Base-by-base conservation (phyloP, 225 moss, liverwort and hornwort species). In the Climacium dendroides region DNA sequence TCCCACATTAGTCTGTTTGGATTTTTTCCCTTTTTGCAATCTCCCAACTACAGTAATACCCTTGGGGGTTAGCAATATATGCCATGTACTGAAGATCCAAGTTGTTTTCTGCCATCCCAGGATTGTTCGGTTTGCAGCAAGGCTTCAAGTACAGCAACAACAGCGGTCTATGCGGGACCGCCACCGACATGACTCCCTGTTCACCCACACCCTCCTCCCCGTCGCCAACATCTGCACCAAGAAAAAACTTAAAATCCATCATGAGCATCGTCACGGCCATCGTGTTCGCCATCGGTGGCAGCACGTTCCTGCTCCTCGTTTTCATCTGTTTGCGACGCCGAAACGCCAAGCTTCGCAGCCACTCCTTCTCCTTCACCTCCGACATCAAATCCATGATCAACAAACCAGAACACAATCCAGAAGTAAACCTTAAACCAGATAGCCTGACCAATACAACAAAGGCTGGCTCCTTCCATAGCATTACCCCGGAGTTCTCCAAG, bases 91-190 rank as follows among this genome's bases (percentile, higher is more conserved):
- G 55, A 78, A 43, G 55, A 57, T 66, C 32, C 72, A 15, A 59
- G 65, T 57, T 74, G 32, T 13, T 26, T 65, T 65, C 41, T 82
- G 54, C 45, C 61, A 41, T 87, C 53, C 28, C 92, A 93, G 92
- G 82, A 63, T 72, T 93, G 48, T 85, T 90, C 53, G 61, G 79
- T 47, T 75, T 92, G 70, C 88, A 77, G 76, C 89, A 87, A 71
- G 89, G 89, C 47, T 92, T 94, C 91, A 85, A 78, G 50, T 94
- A 92, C 52, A 35, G 87, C 90, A 89, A 91, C 88, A 94, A 94
- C 79, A 90, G 92, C 72, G 89, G 85, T 43, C 92, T 94, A 4
- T 94, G 94, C 74, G 88, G 92, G 45, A 29, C 20, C 72, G 86
- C 85, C 37, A 37, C 80, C 13, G 85, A 64, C 85, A 72, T 90